Base-by-base conservation (phyloP, 495 filamentous ascomycete genomes). In the Penicillium maclennaniae region DNA sequence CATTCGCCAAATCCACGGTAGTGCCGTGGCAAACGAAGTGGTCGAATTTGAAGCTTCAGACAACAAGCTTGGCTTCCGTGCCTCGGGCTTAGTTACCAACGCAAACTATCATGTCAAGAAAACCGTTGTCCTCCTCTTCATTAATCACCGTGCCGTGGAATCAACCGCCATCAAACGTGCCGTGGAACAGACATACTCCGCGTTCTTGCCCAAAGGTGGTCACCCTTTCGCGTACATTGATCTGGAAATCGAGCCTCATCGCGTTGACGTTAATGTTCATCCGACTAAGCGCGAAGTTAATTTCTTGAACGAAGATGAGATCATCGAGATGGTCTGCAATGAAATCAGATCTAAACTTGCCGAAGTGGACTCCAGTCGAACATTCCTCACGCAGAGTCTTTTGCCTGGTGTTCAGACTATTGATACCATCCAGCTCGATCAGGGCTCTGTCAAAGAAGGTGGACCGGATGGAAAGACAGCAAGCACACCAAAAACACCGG, bases 281-380 rank as follows among this genome's bases (percentile, higher is more conserved):
- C 95, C 95, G 5, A 97, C 95, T 3, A 99, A 99, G 66, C 81
- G 92, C 45, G 95, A 99, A 67, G 95, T 99, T 26, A 95, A 97
- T 65, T 97, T 99, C 65, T 79, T 99, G 4, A 96, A 97, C 56
- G 95, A 99, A 65, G 95, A 97, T 59, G 93, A 97, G 58, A 95
- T 97, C 48, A 87, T 96, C 53, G 90, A 96, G 61, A 82, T 79
- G 43, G 85, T 99, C 26, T 96, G 91, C 71, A 80, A 84, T 53
- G 85, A 89, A 45, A 86, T 97, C 45, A 82, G 88, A 42, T 76
- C 82, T 12, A 87, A 88, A 53, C 78, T 99, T 6, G 85, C 89
- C 3, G 85, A 89, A 52, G 92, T 97, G 19, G 95, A 99, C 72
- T 90, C 89, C 12, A 97, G 95, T 66, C 82, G 95, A 47, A 95